Conservation (phyloP, 176 grass and related monocot genomes). For the Rhynchospora pubera region DNA sequence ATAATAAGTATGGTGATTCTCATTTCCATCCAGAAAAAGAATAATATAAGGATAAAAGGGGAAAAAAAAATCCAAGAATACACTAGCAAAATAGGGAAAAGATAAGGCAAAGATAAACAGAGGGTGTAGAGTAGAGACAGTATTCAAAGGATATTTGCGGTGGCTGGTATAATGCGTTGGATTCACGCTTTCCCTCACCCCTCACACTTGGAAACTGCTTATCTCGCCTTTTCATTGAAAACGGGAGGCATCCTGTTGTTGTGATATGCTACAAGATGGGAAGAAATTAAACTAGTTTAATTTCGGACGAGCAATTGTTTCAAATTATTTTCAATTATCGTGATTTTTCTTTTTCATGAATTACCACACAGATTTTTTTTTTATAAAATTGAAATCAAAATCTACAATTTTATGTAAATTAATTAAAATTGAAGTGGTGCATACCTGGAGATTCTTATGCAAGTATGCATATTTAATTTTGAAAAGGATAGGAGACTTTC, state of each 20-base stretch:
- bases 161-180: not conserved
- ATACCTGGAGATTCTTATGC: too few relatives aligned
- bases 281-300: not conserved
- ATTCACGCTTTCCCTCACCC: slow-evolving; percentile 9
- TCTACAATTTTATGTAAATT: too few relatives aligned
- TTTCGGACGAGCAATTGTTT: too few relatives aligned
- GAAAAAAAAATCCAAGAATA: not conserved
- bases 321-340: not conserved
- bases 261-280: too few relatives aligned
- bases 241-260: not conserved
- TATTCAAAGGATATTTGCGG: not conserved
- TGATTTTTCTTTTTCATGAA: not conserved
- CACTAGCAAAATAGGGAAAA: not conserved
- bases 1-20: not conserved
- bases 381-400: not conserved
- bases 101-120: not conserved
- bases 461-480: too few relatives aligned
- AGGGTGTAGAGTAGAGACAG: not conserved
- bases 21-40: slow-evolving; percentile 1
- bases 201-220: not conserved
- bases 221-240: not conserved
- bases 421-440: too few relatives aligned
- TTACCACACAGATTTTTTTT: not conserved
- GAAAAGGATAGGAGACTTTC: too few relatives aligned
- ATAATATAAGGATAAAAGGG: not conserved